A percentile compares a stretch with the other conserved stretches of the same genome.
These are phyloP conservation scores for Heliocybe sulcata DNA, from an alignment of 1,284 basidiomycete genomes.

Conservation along the genomic window DNA sequence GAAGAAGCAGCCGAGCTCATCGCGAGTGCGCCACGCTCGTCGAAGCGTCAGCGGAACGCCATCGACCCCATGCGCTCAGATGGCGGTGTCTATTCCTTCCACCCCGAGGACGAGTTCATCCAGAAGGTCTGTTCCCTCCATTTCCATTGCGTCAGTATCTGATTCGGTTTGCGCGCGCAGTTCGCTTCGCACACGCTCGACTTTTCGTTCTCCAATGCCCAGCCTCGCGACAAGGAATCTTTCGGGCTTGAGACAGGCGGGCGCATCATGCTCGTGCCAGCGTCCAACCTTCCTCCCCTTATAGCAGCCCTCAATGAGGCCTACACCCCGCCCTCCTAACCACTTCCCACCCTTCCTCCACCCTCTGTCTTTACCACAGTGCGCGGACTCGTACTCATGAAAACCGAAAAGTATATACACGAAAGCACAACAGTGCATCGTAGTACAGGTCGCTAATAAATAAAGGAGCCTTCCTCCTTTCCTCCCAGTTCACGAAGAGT, in stretches of 20 bases:
- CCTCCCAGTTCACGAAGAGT: too few relatives aligned
- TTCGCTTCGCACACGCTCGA: conserved; percentile 54
- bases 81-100: conserved; percentile 66
- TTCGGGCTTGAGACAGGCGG: conserved; percentile 19
- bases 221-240: conserved; percentile 60
- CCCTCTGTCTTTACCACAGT: too few relatives aligned
- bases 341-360: too few relatives aligned
- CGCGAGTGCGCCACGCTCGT: conserved; percentile 22
- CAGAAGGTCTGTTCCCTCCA: conserved; percentile 42
- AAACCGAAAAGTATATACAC: neutral
- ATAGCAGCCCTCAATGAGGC: neutral
- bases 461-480: neutral
- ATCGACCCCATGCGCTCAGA: conserved; percentile 15
- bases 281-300: conserved; percentile 30
- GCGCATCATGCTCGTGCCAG: conserved; percentile 21
- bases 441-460: neutral
- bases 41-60: conserved; percentile 26
- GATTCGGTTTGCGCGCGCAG: conserved; percentile 27
- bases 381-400: neutral
- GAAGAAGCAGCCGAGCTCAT: conserved; percentile 49
- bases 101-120: conserved; percentile 81
- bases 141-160: conserved; percentile 2
- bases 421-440: neutral
- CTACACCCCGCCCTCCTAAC: neutral
- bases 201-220: conserved; percentile 58